These are phyloP conservation scores for Mrakia frigida DNA, from an alignment of 768 basidiomycete species.

Conservation along the genomic window DNA sequence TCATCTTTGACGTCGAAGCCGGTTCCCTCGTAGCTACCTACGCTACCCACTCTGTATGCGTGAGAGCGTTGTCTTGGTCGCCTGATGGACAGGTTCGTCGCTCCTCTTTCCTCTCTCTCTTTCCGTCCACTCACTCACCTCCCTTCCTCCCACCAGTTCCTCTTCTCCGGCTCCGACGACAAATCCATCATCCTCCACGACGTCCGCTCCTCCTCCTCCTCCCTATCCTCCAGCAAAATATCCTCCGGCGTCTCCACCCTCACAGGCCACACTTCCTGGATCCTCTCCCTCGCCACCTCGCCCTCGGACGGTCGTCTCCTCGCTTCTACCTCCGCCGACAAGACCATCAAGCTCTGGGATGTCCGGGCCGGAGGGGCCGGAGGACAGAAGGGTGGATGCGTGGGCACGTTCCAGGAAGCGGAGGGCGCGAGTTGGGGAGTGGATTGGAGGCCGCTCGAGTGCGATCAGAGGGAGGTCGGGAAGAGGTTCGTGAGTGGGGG, in stretches of 20 bases:
- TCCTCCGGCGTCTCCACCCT: slow-evolving; percentile 67
- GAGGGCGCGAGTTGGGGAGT: slow-evolving; percentile 29
- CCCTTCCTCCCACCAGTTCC: slow-evolving; percentile 51
- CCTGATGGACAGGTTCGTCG: slow-evolving; percentile 68
- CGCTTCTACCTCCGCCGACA: slow-evolving; percentile 66
- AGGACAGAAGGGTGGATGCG: slow-evolving; percentile 29
- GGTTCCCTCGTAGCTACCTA: slow-evolving; percentile 62
- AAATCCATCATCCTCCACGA: slow-evolving; percentile 86
- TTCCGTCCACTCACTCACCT: neutral
- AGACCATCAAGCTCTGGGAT: slow-evolving; percentile 83
- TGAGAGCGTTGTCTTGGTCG: slow-evolving; percentile 83
- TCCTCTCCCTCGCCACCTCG: slow-evolving; percentile 72
- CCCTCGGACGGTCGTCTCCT: slow-evolving; percentile 67
- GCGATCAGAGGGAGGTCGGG: slow-evolving; percentile 23
- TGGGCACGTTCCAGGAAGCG: slow-evolving; percentile 17
- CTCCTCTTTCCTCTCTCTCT: slow-evolving; percentile 4
- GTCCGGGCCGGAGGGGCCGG: slow-evolving; percentile 43
- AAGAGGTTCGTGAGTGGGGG: slow-evolving; percentile 32
- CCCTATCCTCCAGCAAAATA: slow-evolving; percentile 54
- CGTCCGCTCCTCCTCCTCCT: slow-evolving; percentile 53
- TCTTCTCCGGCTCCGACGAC: slow-evolving; percentile 88
- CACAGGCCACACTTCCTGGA: slow-evolving; percentile 87
- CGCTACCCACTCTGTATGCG: slow-evolving; percentile 83
- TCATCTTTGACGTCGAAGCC: slow-evolving; percentile 73
- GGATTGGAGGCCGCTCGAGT: slow-evolving; percentile 28